Conservation (phyloP, 805 yeast species). For the Wickerhamiella azyma region DNA sequence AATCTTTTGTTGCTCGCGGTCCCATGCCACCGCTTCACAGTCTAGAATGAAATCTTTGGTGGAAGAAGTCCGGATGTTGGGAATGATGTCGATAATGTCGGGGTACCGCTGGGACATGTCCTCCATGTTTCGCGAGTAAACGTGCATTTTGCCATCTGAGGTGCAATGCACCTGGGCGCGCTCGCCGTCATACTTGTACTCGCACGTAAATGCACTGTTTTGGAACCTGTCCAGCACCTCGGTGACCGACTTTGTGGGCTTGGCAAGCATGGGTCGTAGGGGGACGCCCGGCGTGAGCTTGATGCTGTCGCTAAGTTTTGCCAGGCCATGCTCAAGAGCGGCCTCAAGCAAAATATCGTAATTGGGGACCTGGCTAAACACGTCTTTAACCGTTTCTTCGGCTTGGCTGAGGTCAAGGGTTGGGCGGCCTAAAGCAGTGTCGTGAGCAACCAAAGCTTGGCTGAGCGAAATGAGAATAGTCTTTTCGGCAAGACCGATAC, state of each 20-base stretch:
- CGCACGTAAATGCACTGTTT: slow-evolving; percentile 79
- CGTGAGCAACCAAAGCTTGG: slow-evolving; percentile 62
- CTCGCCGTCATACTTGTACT: slow-evolving; percentile 95
- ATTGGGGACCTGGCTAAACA: slow-evolving; percentile 81
- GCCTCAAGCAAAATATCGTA: slow-evolving; percentile 64
- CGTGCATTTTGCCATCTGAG: slow-evolving; percentile 46
- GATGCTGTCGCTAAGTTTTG: slow-evolving; percentile 50
- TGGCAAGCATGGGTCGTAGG: slow-evolving; percentile 94
- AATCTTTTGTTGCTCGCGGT: slow-evolving; percentile 57
- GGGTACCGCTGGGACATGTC: slow-evolving; percentile 96
- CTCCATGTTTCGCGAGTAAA: slow-evolving; percentile 90
- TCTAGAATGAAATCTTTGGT: slow-evolving; percentile 61
- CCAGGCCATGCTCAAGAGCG: slow-evolving; percentile 54
- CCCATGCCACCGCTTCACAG: slow-evolving; percentile 98
- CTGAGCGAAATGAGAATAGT: slow-evolving; percentile 75
- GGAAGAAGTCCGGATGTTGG: slow-evolving; percentile 36
- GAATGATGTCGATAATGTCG: slow-evolving; percentile 60
- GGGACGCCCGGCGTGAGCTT: slow-evolving; percentile 85
- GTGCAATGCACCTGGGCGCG: slow-evolving; percentile 85
- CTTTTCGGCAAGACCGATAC: slow-evolving; percentile 91
- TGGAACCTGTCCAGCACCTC: slow-evolving; percentile 84
- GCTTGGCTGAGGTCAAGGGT: slow-evolving; percentile 36
- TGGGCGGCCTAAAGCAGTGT: slow-evolving; percentile 27
- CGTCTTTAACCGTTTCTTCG: slow-evolving; percentile 69
- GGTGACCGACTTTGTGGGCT: slow-evolving; percentile 87